These are phyloP conservation scores for Xanthoconium purpureum DNA, from an alignment of 768 basidiomycete species.

Conservation along the genomic window DNA sequence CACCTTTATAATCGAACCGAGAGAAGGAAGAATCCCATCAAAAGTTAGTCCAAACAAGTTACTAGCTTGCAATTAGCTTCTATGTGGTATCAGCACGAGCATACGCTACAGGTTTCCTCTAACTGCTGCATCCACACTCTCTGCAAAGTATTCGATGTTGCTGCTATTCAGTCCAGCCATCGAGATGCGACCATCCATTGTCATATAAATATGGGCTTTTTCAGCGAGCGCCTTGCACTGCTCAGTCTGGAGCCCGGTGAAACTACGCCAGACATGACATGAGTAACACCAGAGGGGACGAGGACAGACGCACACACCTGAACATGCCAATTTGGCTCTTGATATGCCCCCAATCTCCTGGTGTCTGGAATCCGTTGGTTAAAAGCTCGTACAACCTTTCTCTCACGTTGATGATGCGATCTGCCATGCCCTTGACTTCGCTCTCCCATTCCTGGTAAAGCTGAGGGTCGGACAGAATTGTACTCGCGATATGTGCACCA, in stretches of 20 bases:
- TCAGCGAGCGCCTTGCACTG: constrained; percentile 84
- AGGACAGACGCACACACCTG: constrained; percentile 53
- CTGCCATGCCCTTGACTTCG: constrained; percentile 95
- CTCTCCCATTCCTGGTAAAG: constrained; percentile 86
- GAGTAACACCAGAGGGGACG: neutral
- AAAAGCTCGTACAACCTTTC: constrained; percentile 77
- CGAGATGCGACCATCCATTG: constrained; percentile 88
- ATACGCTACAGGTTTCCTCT: constrained; percentile 62
- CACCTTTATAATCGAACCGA: constrained; percentile 19
- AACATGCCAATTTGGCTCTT: constrained; percentile 98
- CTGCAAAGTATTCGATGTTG: constrained; percentile 90
- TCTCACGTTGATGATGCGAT: constrained; percentile 91
- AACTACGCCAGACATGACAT: constrained; percentile 42
- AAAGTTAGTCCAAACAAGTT: constrained; percentile 21
- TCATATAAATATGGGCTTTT: constrained; percentile 92
- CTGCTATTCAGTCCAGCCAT: constrained; percentile 86
- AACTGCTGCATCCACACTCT: constrained; percentile 80
- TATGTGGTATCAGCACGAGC: constrained; percentile 22
- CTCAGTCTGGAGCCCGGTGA: constrained; percentile 76
- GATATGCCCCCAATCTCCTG: constrained; percentile 94
- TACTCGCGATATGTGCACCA: constrained; percentile 82
- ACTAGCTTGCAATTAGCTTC: constrained; percentile 23
- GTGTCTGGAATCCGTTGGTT: constrained; percentile 78
- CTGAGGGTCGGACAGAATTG: constrained; percentile 71
- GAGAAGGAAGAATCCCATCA: constrained; percentile 12